phyloP scores from a whole-genome alignment of 352 stramenopile species.

The Lagenidium sp. region DNA sequence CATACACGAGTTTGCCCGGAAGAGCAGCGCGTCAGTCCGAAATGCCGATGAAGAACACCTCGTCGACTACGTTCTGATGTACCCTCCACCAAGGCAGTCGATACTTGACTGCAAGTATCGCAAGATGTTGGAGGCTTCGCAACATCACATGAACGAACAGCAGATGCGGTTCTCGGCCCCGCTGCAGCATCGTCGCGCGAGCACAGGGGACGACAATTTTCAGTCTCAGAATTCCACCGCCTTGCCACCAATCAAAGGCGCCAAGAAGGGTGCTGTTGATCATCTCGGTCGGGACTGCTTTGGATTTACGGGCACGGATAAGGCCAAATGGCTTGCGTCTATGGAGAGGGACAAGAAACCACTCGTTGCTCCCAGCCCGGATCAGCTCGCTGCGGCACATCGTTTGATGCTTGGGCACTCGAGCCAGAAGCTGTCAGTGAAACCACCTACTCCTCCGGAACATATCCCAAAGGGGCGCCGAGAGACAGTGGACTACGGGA shows the following conservation, averaged over 20 bases:
- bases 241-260: slow-evolving; percentile 42
- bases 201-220: slow-evolving; percentile 6
- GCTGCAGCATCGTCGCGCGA: slow-evolving; percentile 57
- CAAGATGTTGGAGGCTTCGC: slow-evolving; percentile 73
- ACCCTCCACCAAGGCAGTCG: slow-evolving; percentile 32
- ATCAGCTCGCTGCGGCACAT: slow-evolving; percentile 68
- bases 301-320: slow-evolving; percentile 71
- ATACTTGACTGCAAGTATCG: slow-evolving; percentile 47
- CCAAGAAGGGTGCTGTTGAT: slow-evolving; percentile 26
- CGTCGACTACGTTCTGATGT: slow-evolving; percentile 61
- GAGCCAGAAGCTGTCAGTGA: slow-evolving; percentile 72
- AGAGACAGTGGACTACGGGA: slow-evolving; percentile 57
- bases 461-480: slow-evolving; percentile 24
- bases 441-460: slow-evolving; percentile 60
- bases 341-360: slow-evolving; percentile 45
- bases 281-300: slow-evolving; percentile 63
- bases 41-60: slow-evolving; percentile 25
- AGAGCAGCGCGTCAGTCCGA: background rate
- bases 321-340: slow-evolving; percentile 40
- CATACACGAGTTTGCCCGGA: slow-evolving; percentile 29
- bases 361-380: slow-evolving; percentile 45
- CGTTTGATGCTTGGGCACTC: slow-evolving; percentile 80
- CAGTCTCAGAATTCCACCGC: slow-evolving; percentile 2
- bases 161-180: slow-evolving; percentile 73
- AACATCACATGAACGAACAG: slow-evolving; percentile 72